Evolutionary conservation across 805 yeast species (phyloP).

Genomic region (Lipomyces japonicus): DNA sequence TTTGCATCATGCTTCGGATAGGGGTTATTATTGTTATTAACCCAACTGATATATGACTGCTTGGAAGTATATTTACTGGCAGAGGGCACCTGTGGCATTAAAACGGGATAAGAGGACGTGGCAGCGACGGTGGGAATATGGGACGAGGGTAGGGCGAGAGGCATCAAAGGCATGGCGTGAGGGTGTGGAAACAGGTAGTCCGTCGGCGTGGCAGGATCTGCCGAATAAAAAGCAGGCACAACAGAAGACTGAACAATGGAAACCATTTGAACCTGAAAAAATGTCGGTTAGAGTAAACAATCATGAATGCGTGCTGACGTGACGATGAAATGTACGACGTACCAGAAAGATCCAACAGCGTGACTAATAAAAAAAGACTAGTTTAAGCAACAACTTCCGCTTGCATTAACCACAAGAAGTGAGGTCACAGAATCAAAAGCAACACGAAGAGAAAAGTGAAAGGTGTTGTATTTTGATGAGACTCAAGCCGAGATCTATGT

Average conservation of each 20-base stretch:
- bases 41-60: too few species aligned
- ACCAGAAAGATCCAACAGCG: neutral
- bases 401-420: neutral
- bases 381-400: neutral
- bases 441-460: neutral
- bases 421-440: neutral
- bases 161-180: conserved; percentile 6
- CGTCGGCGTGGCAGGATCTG: conserved; percentile 13
- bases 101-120: neutral
- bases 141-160: neutral
- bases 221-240: conserved; percentile 6
- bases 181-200: conserved; percentile 11
- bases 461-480: neutral
- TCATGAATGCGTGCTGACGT: neutral
- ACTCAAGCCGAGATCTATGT: too few species aligned
- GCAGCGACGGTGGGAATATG: neutral
- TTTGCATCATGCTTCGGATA: too few species aligned
- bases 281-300: neutral
- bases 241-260: conserved; percentile 6
- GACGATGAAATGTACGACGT: neutral
- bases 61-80: too few species aligned
- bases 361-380: neutral
- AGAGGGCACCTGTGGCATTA: too few species aligned
- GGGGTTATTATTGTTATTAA: too few species aligned
- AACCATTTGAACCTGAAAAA: conserved; percentile 2